Evolutionary conservation across 2,329 filamentous ascomycete genomes (phyloP).

Genomic region (Fusarium citri): DNA sequence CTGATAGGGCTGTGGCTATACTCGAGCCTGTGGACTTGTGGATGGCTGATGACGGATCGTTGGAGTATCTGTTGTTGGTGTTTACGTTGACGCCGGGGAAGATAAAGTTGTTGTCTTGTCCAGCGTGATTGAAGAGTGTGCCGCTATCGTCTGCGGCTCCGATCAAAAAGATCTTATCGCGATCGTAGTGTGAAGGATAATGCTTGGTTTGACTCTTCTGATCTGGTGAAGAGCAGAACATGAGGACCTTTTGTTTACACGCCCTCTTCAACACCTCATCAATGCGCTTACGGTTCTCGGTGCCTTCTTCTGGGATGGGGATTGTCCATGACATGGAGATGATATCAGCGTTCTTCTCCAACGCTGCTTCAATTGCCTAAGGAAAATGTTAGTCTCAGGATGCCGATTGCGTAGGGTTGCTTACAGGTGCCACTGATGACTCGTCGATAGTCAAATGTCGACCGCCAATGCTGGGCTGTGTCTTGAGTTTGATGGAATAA

Average conservation of each 20-base stretch:
- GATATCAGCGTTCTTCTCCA: constrained; percentile 20
- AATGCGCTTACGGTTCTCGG: background rate
- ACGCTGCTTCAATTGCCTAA: constrained; percentile 22
- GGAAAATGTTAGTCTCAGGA: background rate
- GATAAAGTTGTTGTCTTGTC: background rate
- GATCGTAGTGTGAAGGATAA: constrained; percentile 6
- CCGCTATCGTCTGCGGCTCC: constrained; percentile 18
- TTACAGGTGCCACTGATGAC: constrained; percentile 15
- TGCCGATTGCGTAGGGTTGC: background rate
- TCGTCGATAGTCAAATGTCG: constrained; percentile 1
- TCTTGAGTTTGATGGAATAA: constrained; percentile 40
- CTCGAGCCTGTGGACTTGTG: too few species aligned
- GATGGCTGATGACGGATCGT: background rate
- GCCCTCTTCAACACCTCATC: constrained; percentile 1
- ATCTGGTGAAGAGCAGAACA: constrained; percentile 24
- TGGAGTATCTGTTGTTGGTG: background rate
- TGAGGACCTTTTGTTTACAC: constrained; percentile 7
- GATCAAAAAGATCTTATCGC: constrained; percentile 10
- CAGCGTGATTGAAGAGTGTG: background rate
- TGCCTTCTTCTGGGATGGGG: background rate
- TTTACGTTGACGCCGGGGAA: background rate
- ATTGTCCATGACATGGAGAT: constrained; percentile 36
- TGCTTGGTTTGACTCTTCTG: background rate
- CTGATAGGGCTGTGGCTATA: too few species aligned
- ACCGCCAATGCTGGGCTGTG: constrained; percentile 1